These are phyloP conservation scores for Kwoniella sp. DNA, from an alignment of 768 basidiomycete genomes.

Conservation along the genomic window DNA sequence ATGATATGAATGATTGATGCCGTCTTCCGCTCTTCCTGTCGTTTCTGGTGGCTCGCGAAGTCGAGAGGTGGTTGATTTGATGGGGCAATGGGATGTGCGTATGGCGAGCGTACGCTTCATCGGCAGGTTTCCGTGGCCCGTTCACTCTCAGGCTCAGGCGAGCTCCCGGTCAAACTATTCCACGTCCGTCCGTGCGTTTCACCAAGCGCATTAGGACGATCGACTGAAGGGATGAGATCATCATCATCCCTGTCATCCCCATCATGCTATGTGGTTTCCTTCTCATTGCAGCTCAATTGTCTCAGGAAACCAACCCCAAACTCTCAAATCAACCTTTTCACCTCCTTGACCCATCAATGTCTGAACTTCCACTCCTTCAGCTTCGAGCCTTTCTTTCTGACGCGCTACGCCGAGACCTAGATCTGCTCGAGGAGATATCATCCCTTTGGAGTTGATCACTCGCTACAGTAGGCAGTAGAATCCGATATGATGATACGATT, in stretches of 20 bases:
- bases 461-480: constrained; percentile 33
- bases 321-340: constrained; percentile 60
- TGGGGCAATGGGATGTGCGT: too few relatives aligned
- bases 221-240: not conserved
- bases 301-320: constrained; percentile 56
- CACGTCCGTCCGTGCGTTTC: too few relatives aligned
- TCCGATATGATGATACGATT: too few relatives aligned
- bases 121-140: too few relatives aligned
- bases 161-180: too few relatives aligned
- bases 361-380: constrained; percentile 79
- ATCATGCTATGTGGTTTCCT: not conserved
- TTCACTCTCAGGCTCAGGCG: too few relatives aligned
- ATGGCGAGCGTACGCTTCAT: too few relatives aligned
- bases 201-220: too few relatives aligned
- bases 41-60: too few relatives aligned
- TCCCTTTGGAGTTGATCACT: constrained; percentile 50
- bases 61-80: too few relatives aligned
- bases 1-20: too few relatives aligned
- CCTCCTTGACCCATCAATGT: constrained; percentile 61
- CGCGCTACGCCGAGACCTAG: constrained; percentile 75
- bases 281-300: not conserved
- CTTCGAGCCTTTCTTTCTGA: constrained; percentile 74
- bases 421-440: constrained; percentile 74
- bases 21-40: too few relatives aligned
- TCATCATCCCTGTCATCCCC: not conserved